phyloP scores from a whole-genome alignment of 2,329 filamentous ascomycete species.

The Aureobasidium sp. region DNA sequence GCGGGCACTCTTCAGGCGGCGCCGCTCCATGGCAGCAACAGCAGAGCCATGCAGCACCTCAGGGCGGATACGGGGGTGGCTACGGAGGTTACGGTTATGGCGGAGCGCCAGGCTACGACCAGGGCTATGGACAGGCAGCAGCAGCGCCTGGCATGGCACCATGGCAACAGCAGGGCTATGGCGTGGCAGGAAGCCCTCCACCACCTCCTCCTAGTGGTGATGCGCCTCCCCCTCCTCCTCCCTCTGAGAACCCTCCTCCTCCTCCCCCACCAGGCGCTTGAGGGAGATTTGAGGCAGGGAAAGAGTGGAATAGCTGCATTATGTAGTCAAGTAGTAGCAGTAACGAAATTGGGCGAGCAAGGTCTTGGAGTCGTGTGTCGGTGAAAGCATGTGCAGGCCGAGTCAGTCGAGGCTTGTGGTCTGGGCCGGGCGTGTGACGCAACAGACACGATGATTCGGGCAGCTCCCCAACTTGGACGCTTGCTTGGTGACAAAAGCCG shows the following conservation, averaged over 20 bases:
- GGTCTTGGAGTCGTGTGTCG: neutral
- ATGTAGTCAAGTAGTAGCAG: constrained; percentile 1
- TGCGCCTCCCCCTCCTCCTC: constrained; percentile 46
- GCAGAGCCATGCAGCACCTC: constrained; percentile 11
- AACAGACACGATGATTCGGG: too few relatives aligned
- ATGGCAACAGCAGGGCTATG: constrained; percentile 13
- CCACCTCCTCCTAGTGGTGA: constrained; percentile 53
- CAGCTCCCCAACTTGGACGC: too few relatives aligned
- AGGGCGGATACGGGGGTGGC: constrained; percentile 15
- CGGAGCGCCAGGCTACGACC: constrained; percentile 9
- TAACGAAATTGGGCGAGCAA: neutral
- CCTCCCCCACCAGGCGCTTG: constrained; percentile 37
- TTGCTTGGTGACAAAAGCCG: neutral
- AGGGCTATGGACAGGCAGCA: constrained; percentile 29
- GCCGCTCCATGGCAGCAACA: constrained; percentile 24
- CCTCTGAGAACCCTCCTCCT: constrained; percentile 53
- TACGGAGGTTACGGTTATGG: constrained; percentile 14
- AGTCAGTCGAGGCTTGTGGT: neutral
- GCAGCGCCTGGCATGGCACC: constrained; percentile 12
- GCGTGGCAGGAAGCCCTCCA: constrained; percentile 29
- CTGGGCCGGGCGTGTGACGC: neutral
- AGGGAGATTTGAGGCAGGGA: neutral
- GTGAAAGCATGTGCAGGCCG: neutral
- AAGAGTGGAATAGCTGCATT: neutral
- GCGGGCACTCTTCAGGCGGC: constrained; percentile 13